Percentiles rank a stretch among this genome's conserved stretches.
phyloP scores from a whole-genome alignment of 345 rosid genomes.

The Melastoma malabathricum region DNA sequence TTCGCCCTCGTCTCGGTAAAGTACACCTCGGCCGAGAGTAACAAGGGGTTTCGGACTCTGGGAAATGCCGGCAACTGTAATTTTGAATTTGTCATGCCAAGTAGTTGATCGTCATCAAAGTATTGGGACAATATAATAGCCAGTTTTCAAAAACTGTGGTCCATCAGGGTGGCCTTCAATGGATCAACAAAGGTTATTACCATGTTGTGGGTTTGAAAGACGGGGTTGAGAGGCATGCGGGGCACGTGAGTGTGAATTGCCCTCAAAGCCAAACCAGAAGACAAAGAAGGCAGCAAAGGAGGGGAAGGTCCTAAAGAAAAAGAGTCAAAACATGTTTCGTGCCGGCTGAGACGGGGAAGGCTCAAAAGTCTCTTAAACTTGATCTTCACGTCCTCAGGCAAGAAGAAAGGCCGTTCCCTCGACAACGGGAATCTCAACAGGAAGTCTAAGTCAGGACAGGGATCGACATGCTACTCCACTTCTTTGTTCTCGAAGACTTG shows the following conservation, averaged over 20 bases:
- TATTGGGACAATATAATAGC: too few species aligned
- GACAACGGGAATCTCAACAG: conserved; percentile 7
- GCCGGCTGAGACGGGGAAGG: conserved; percentile 11
- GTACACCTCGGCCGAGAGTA: too few species aligned
- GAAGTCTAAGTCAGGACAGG: conserved; percentile 27
- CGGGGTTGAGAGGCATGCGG: not conserved
- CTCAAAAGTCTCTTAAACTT: conserved; percentile 58
- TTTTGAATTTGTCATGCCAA: not conserved
- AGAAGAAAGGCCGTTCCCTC: conserved; percentile 2
- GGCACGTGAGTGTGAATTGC: conserved; percentile 12
- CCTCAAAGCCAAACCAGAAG: conserved; percentile 6
- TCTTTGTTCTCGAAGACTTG: conserved; percentile 71
- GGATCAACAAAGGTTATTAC: not conserved
- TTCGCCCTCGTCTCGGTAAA: too few species aligned
- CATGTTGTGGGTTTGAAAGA: not conserved
- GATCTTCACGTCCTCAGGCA: conserved; percentile 34
- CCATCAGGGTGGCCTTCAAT: not conserved
- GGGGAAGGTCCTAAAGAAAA: not conserved
- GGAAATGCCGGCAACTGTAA: too few species aligned
- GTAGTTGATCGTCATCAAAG: not conserved
- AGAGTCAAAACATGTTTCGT: conserved; percentile 20
- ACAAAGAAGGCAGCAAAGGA: not conserved
- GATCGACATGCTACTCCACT: conserved; percentile 45
- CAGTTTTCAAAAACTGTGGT: too few species aligned
- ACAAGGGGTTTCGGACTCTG: too few species aligned